phyloP scores from a whole-genome alignment of 2,329 filamentous ascomycete genomes.

The Endocalyx cinctus region DNA sequence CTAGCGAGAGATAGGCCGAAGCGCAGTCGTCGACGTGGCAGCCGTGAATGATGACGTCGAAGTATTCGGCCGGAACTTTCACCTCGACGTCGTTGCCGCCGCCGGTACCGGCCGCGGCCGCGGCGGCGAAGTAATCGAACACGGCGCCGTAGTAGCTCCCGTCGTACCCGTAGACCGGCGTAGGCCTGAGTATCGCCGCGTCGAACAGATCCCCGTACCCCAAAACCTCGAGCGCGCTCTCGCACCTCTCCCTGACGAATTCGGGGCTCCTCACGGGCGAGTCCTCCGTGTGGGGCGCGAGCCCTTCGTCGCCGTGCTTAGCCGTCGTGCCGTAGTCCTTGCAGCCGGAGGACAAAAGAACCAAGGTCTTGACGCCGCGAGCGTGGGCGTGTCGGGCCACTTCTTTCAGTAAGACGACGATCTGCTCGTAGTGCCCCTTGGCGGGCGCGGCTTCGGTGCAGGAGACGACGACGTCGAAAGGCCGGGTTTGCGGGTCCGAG shows the following conservation, averaged over 20 bases:
- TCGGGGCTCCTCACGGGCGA: constrained; percentile 31
- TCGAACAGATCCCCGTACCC: constrained; percentile 36
- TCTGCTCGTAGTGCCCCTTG: constrained; percentile 32
- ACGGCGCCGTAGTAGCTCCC: constrained; percentile 39
- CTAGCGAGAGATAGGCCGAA: constrained; percentile 42
- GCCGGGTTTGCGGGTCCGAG: constrained; percentile 14
- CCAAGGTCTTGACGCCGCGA: constrained; percentile 32
- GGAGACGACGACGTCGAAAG: constrained; percentile 38
- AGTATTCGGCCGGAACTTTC: constrained; percentile 27
- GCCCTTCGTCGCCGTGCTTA: constrained; percentile 27
- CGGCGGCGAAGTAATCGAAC: constrained; percentile 28
- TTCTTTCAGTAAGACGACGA: constrained; percentile 28
- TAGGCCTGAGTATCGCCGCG: constrained; percentile 39
- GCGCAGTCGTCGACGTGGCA: constrained; percentile 47
- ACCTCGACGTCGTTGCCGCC: constrained; percentile 17
- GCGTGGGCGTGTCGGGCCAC: constrained; percentile 29
- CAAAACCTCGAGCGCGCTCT: constrained; percentile 30
- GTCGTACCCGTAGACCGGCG: constrained; percentile 40
- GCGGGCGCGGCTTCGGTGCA: constrained; percentile 38
- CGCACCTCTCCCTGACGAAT: constrained; percentile 26
- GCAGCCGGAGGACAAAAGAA: constrained; percentile 44
- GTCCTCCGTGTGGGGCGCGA: constrained; percentile 38
- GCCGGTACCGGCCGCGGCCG: constrained; percentile 12
- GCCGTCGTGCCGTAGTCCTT: constrained; percentile 42
- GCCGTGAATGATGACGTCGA: constrained; percentile 38